A percentile compares a stretch with the other conserved stretches of the same genome.
These are phyloP conservation scores for Nicotiana noctiflora DNA, from an alignment of 257 asterid genomes.

Conservation along the genomic window DNA sequence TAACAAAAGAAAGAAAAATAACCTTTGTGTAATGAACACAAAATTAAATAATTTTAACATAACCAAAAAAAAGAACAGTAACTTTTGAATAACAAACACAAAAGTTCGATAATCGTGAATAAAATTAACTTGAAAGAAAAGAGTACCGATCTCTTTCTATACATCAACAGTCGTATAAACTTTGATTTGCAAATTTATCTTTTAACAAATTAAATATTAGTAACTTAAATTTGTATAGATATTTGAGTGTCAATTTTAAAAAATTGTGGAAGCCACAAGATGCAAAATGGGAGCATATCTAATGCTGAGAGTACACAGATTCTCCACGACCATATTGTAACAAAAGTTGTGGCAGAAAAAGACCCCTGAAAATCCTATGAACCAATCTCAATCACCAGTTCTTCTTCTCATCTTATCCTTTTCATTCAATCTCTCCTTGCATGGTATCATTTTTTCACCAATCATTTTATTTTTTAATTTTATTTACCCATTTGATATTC, in stretches of 20 bases:
- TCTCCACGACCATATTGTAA: conserved; percentile 1
- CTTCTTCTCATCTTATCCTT: conserved; percentile 34
- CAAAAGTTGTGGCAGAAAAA: conserved; percentile 35
- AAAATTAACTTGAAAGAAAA: background rate
- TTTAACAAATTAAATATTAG: background rate
- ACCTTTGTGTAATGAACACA: too few species aligned
- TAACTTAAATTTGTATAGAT: background rate
- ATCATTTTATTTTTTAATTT: background rate
- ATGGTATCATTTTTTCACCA: background rate
- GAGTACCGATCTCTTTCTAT: background rate
- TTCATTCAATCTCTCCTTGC: background rate
- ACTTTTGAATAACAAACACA: too few species aligned
- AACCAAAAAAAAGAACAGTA: too few species aligned
- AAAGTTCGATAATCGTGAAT: too few species aligned
- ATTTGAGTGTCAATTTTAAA: background rate
- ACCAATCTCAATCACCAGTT: conserved; percentile 41
- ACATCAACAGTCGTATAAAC: background rate
- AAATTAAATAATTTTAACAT: too few species aligned
- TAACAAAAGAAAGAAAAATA: too few species aligned
- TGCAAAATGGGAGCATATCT: conserved; percentile 13
- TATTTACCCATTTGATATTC: too few species aligned
- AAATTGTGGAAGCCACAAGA: conserved; percentile 2
- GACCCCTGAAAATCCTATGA: conserved; percentile 23
- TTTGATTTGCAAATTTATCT: background rate
- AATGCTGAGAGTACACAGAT: conserved; percentile 16